Conservation (phyloP, 805 yeast species). For the Clavispora santaluciae region DNA sequence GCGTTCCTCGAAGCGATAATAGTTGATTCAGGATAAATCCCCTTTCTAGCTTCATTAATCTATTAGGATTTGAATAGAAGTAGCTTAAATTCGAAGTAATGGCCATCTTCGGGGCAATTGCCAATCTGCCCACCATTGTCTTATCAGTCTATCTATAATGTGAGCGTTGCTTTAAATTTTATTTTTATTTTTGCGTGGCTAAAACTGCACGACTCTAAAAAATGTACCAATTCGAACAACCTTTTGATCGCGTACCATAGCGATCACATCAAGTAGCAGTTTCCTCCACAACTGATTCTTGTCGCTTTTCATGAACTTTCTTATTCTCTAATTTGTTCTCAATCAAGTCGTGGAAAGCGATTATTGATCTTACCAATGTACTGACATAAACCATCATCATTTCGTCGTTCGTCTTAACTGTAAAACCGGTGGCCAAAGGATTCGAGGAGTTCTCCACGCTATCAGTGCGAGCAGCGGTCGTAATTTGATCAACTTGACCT, state of each 20-base stretch:
- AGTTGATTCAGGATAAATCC: conserved; percentile 32
- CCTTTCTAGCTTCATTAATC: conserved; percentile 24
- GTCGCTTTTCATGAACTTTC: conserved; percentile 26
- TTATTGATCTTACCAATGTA: conserved; percentile 85
- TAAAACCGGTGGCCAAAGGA: conserved; percentile 73
- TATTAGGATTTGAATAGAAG: conserved; percentile 34
- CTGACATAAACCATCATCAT: conserved; percentile 90
- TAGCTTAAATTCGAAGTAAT: conserved; percentile 25
- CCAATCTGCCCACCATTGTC: conserved; percentile 16
- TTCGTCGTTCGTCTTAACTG: conserved; percentile 92
- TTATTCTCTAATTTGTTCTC: conserved; percentile 89
- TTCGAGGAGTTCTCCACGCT: conserved; percentile 27
- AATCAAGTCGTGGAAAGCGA: conserved; percentile 93
- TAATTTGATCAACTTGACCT: conserved; percentile 9
- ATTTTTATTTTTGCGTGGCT: conserved; percentile 3
- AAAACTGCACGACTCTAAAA: conserved; percentile 11
- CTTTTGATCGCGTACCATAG: no score
- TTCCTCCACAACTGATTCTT: conserved; percentile 8
- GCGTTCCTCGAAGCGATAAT: conserved; percentile 9
- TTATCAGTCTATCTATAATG: neutral
- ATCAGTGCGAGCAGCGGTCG: conserved; percentile 4
- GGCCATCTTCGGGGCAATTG: conserved; percentile 19
- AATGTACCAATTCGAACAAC: no score
- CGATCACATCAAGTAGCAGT: neutral
- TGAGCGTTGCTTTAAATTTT: neutral